Evolutionary conservation across 106 monocot species (phyloP), one percentile per base, ranked within the genome.

Genomic region (Xerophyta viscosa): DNA sequence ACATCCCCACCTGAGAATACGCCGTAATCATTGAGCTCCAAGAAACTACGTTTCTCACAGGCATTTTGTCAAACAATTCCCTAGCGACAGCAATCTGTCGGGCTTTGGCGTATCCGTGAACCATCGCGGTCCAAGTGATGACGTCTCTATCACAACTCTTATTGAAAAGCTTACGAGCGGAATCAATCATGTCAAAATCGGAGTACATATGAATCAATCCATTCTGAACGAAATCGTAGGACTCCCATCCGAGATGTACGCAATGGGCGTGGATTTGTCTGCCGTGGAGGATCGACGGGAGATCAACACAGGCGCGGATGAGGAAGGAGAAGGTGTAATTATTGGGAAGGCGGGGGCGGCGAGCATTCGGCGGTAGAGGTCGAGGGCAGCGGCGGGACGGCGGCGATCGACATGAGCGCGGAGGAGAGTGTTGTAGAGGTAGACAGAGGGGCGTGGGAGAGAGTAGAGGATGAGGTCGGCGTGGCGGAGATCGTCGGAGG

Each of bases 321-420:
- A 71, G 55, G 37, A 74, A 74, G 42, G 78, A 84, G 67, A 84
- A 84, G 28, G 84, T 74, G 60, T 75, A 78, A 64, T 70, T 71
- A 27, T 78, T 66, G 39, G 84, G 84, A 0, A 54, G 48, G 46
- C 22, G 10, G 31, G 41, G 11, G 54, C 24, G 51, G 42, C 4
- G 19, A 67, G 60, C 60, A 77, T 55, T 10, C 56, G 52, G 24
- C 30, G 2, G 60, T 66, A 61, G 27, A 69, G 58, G 42, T 43
- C 19, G 20, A 71, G 50, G 43, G 71, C 67, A 3, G 17, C 14
- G 22, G 63, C 7, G 31, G 78, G 65, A 11, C 52, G 62, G 20
- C 42, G 29, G 4, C 58, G 59, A 3, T 63, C 66, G 45, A 66
- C 57, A 56, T 58, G 57, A 28, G 66, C 56, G 11, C 52, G 57